phyloP scores from a whole-genome alignment of 495 filamentous ascomycete genomes.

The Patellaria atrata region DNA sequence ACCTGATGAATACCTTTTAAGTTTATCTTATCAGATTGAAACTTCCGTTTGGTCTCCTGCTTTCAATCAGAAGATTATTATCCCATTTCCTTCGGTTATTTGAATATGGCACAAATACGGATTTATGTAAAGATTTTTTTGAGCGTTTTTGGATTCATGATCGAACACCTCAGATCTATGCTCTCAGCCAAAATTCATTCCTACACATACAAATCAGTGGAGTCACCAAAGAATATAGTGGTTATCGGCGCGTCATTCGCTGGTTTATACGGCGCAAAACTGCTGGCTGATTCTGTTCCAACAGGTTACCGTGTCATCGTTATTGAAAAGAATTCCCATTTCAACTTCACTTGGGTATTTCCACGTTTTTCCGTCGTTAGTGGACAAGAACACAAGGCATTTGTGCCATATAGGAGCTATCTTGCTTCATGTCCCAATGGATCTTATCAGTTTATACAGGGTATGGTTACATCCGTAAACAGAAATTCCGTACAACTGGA shows the following conservation, averaged over 20 bases:
- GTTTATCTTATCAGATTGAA: too few species aligned
- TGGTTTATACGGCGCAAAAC: constrained; percentile 32
- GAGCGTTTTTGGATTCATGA: too few species aligned
- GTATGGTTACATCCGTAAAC: constrained; percentile 12
- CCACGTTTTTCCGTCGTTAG: constrained; percentile 35
- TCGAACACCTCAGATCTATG: constrained; percentile 1
- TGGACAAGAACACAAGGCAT: constrained; percentile 40
- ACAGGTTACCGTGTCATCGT: constrained; percentile 37
- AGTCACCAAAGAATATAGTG: constrained; percentile 31
- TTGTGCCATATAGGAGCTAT: constrained; percentile 35
- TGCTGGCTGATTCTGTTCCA: constrained; percentile 34
- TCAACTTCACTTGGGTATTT: constrained; percentile 43
- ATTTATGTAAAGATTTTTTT: too few species aligned
- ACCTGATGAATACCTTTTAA: too few species aligned
- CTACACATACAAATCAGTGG: constrained; percentile 4
- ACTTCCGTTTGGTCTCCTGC: too few species aligned
- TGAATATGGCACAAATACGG: too few species aligned
- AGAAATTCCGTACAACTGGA: constrained; percentile 4
- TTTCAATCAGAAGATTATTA: too few species aligned
- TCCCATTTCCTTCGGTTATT: too few species aligned
- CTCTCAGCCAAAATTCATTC: constrained; percentile 7
- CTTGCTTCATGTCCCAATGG: constrained; percentile 17
- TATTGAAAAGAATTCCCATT: constrained; percentile 43
- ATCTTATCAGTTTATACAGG: constrained; percentile 18
- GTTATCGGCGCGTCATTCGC: constrained; percentile 44